Percentiles rank a stretch among this genome's conserved stretches.
Evolutionary conservation across 78 protist genomes (phyloP).

Genomic region (Trichosphaerium sp.): DNA sequence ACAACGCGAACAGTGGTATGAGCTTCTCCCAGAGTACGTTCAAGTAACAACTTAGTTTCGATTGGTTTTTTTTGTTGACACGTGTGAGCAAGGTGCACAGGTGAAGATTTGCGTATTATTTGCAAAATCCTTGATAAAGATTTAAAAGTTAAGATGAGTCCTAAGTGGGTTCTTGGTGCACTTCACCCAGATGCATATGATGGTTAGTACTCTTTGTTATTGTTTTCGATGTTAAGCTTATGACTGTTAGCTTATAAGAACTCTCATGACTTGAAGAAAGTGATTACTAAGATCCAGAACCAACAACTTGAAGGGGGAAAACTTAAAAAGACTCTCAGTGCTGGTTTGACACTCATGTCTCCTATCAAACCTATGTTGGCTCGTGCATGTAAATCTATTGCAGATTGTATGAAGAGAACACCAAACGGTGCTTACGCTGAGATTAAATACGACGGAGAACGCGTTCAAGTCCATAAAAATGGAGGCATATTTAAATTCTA

Average conservation of each 20-base stretch:
- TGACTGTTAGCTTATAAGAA: conserved; percentile 14
- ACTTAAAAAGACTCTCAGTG: not conserved
- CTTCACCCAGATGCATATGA: conserved; percentile 57
- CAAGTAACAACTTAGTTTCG: not conserved
- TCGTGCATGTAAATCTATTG: conserved; percentile 24
- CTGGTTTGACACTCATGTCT: conserved; percentile 23
- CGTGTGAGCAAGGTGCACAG: no score
- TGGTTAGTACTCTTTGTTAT: not conserved
- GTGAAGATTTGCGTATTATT: conserved; percentile 26
- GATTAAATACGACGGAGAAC: conserved; percentile 82
- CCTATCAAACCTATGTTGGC: conserved; percentile 80
- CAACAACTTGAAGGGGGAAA: not conserved
- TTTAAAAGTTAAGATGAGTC: conserved; percentile 48
- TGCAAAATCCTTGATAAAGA: conserved; percentile 45
- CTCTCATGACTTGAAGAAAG: conserved; percentile 25
- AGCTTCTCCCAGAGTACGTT: not conserved
- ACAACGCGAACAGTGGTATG: not conserved
- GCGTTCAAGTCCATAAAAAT: conserved; percentile 76
- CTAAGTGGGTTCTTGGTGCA: conserved; percentile 51
- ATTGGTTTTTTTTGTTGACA: not conserved
- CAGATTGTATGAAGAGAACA: conserved; percentile 16
- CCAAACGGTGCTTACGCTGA: conserved; percentile 55
- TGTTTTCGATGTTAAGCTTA: not conserved
- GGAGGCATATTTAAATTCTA: conserved; percentile 44
- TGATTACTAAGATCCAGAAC: conserved; percentile 24